Conservation (phyloP, 164 flowering plant genomes). For the Aristolochia contorta region DNA sequence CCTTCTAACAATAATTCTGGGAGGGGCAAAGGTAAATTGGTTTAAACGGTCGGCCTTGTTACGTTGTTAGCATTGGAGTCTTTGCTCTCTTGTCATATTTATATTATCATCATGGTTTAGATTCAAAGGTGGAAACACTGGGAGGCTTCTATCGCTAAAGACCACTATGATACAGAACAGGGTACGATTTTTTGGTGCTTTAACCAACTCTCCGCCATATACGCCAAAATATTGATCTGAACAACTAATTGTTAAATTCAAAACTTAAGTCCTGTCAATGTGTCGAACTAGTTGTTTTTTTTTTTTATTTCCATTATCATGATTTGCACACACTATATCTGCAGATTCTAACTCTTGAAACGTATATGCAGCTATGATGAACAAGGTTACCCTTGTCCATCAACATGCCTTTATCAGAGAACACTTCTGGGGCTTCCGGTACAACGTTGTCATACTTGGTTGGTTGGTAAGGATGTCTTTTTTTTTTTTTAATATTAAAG, state of each 20-base stretch:
- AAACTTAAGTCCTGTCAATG: background rate
- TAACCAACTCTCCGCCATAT: too few relatives aligned
- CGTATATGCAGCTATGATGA: conserved; percentile 41
- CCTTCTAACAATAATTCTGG: conserved; percentile 67
- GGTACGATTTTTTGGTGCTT: conserved; percentile 19
- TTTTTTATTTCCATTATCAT: conserved; percentile 1
- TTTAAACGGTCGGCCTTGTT: conserved; percentile 6
- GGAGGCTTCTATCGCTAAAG: conserved; percentile 71
- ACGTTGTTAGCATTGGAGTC: background rate
- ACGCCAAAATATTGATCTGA: too few relatives aligned
- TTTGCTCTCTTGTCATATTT: background rate
- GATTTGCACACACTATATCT: too few relatives aligned
- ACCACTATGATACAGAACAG: conserved; percentile 32
- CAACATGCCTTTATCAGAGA: conserved; percentile 70
- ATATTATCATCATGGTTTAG: conserved; percentile 23
- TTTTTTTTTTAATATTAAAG: background rate
- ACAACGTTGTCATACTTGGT: conserved; percentile 24
- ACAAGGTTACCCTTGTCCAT: conserved; percentile 63
- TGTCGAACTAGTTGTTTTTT: background rate
- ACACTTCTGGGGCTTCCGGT: conserved; percentile 57
- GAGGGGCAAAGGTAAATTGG: conserved; percentile 60
- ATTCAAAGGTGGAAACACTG: conserved; percentile 91
- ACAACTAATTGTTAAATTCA: background rate
- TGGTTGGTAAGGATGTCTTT: conserved; percentile 57
- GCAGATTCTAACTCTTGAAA: background rate